Conservation (phyloP, 2,329 filamentous ascomycete genomes). For the Cladosporium velox region DNA sequence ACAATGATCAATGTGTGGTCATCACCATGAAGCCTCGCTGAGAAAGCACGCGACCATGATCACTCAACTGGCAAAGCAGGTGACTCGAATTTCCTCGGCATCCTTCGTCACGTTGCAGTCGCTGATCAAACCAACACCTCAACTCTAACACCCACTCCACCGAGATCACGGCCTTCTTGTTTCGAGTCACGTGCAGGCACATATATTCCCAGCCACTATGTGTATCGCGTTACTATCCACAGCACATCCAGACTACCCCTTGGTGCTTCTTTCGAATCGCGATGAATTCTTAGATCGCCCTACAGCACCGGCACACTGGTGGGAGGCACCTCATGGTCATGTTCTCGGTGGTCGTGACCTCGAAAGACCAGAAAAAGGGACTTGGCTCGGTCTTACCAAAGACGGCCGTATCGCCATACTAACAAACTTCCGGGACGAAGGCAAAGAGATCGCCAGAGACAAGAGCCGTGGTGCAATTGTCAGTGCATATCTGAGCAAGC, state of each 20-base stretch:
- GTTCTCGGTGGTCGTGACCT: constrained; percentile 65
- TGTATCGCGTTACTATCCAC: constrained; percentile 54
- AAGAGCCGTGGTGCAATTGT: constrained; percentile 62
- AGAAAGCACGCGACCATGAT: neutral
- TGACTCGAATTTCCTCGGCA: constrained; percentile 14
- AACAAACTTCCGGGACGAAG: constrained; percentile 64
- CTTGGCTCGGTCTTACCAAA: constrained; percentile 64
- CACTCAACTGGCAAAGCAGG: constrained; percentile 8
- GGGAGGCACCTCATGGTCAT: constrained; percentile 56
- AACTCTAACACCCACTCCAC: neutral
- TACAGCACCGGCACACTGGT: constrained; percentile 61
- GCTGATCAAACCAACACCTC: neutral
- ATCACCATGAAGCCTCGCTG: neutral
- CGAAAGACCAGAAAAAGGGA: constrained; percentile 60
- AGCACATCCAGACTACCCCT: constrained; percentile 51
- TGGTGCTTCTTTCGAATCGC: constrained; percentile 54
- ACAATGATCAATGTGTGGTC: neutral
- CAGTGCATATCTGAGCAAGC: constrained; percentile 58
- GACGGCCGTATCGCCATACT: constrained; percentile 63
- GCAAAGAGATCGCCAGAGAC: constrained; percentile 42
- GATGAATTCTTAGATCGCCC: constrained; percentile 64
- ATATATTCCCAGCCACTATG: constrained; percentile 36
- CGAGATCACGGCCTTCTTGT: neutral
- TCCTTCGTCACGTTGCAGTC: constrained; percentile 4
- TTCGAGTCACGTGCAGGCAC: neutral